Conservation (phyloP, 257 asterid genomes). For the Asclepias syriaca region DNA sequence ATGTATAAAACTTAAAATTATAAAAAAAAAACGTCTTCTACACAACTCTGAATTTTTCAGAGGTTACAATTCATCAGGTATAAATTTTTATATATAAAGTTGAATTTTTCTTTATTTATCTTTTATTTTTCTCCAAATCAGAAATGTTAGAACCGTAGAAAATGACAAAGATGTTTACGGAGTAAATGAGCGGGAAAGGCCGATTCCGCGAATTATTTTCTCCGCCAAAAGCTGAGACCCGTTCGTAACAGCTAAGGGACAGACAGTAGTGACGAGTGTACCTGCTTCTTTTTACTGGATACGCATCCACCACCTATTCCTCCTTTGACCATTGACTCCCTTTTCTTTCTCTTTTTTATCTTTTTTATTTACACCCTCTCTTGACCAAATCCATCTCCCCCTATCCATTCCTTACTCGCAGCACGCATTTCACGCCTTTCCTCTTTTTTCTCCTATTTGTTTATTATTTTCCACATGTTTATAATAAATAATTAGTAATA, state of each 20-base stretch:
- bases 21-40: too few relatives aligned
- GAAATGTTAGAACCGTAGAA: too few relatives aligned
- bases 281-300: neutral
- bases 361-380: conserved; percentile 1
- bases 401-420: neutral
- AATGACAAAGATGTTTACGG: too few relatives aligned
- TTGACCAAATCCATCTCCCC: neutral
- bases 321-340: conserved; percentile 60
- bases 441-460: too few relatives aligned
- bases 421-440: neutral
- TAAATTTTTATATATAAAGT: too few relatives aligned
- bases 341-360: conserved; percentile 20
- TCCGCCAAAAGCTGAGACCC: conserved; percentile 6
- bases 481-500: too few relatives aligned
- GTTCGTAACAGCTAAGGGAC: conserved; percentile 6
- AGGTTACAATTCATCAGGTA: too few relatives aligned
- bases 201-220: neutral
- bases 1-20: too few relatives aligned
- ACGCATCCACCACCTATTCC: neutral
- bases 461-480: too few relatives aligned
- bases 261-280: neutral
- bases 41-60: too few relatives aligned
- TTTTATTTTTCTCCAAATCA: too few relatives aligned
- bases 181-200: neutral
- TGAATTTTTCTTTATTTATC: too few relatives aligned